Percentiles rank a stretch among this genome's conserved stretches.
Evolutionary conservation across 2,329 filamentous ascomycete species (phyloP).

Genomic region (Microcyclospora tardicrescens): DNA sequence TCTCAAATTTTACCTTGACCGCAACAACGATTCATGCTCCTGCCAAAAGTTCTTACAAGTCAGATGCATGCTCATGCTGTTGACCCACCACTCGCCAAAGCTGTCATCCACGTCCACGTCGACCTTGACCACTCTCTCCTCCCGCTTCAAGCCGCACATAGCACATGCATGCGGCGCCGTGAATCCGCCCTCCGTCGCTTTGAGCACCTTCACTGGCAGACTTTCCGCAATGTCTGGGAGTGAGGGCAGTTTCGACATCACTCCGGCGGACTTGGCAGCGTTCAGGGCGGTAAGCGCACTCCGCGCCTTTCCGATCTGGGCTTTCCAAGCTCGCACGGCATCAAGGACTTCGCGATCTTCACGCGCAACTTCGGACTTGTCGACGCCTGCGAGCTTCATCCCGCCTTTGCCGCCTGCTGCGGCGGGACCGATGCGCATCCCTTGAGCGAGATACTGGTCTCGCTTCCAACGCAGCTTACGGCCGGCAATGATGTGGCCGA

Average conservation of each 20-base stretch:
- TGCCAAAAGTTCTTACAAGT: conserved; percentile 77
- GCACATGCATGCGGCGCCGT: conserved; percentile 65
- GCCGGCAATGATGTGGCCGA: conserved; percentile 70
- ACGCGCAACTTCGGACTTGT: conserved; percentile 66
- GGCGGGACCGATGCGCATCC: conserved; percentile 72
- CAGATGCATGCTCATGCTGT: conserved; percentile 41
- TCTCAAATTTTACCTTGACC: conserved; percentile 54
- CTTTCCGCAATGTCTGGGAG: conserved; percentile 60
- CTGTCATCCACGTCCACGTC: conserved; percentile 72
- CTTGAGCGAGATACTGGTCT: conserved; percentile 70
- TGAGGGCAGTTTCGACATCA: conserved; percentile 16
- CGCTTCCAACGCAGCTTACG: conserved; percentile 83
- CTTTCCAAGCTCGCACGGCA: conserved; percentile 60
- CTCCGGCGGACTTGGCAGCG: conserved; percentile 36
- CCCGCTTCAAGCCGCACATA: conserved; percentile 75
- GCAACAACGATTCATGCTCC: conserved; percentile 56
- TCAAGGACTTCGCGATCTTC: conserved; percentile 79
- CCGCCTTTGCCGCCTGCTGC: conserved; percentile 57
- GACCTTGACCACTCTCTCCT: conserved; percentile 66
- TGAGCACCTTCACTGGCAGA: conserved; percentile 55
- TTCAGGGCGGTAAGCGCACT: not conserved
- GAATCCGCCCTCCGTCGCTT: conserved; percentile 49
- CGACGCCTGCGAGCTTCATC: conserved; percentile 83
- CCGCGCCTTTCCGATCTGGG: conserved; percentile 60
- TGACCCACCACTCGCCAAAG: conserved; percentile 94